Evolutionary conservation across 352 stramenopile genomes (phyloP), one percentile per base, ranked within the genome.

Genomic region (Elongisporangium anandrum): DNA sequence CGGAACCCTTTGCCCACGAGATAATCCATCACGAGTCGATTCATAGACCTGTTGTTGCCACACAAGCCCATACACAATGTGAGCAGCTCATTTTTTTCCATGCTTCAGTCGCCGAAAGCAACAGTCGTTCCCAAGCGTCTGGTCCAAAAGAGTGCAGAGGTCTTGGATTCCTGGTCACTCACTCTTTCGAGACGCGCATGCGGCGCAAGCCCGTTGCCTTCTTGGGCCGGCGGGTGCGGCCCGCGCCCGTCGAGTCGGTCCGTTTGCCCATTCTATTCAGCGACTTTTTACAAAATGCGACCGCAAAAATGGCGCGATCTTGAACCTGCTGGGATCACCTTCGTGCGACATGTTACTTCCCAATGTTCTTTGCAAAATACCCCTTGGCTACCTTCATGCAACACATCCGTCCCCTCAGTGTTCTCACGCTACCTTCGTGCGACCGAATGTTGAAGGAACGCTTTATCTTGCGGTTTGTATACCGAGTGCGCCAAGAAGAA

Each of bases 21-120:
- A 50, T 90, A 92, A 48, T 92, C 80, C 82, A 92, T 90, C 61
- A 92, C 82, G 13, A 92, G 57, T 9, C 80, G 78, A 54, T 92
- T 87, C 82, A 92, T 92, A 1, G 68, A 86, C 54, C 81, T 92
- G 21, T 39, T 22, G 24, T 34, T 7, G 24, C 24, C 24, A 34
- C 7, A 39, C 48, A 57, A 21, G 24, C 51, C 39, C 34, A 54
- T 24, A 49, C 19, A 49, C 60, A 41, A 9, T 19, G 29, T 41
- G 29, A 41, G 29, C 9, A 41, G 29, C 29, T 41, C 29, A 41
- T 41, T 41, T 41, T 41, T 8, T 41, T 41, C 29, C 29, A 41
- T 41, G 29, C 29, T 41, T 41, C 29, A 41, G 29, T 15, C 13
- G 29, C 24, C 24, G 24, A 34, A 34, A 34, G 24, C 24, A 7